Percentiles rank a stretch among this genome's conserved stretches.
Conservation (phyloP, 257 asterid species). For the Solanum etuberosum region DNA sequence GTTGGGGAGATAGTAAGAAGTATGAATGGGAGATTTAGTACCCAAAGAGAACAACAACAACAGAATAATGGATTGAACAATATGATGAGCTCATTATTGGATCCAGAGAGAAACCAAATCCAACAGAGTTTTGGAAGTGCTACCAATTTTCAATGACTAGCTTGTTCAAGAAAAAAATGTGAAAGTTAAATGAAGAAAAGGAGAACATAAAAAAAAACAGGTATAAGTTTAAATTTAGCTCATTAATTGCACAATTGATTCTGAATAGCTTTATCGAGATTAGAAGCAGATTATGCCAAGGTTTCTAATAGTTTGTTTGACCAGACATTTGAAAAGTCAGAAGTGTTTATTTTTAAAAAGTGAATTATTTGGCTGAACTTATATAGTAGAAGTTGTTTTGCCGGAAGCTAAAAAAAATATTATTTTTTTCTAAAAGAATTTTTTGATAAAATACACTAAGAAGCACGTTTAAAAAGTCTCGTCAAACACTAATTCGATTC, state of each 20-base stretch:
- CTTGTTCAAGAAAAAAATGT: not conserved
- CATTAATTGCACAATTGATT: not conserved
- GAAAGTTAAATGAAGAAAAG: not conserved
- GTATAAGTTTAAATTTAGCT: not conserved
- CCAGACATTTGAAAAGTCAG: accelerated
- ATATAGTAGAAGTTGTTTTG: not conserved
- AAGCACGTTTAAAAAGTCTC: not conserved
- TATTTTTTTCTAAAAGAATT: too few species aligned
- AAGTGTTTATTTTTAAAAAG: not conserved
- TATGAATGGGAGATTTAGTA: conserved; percentile 15
- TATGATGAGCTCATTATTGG: conserved; percentile 16
- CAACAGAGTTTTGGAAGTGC: conserved; percentile 33
- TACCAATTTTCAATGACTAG: conserved; percentile 21
- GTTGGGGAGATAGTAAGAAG: conserved; percentile 59
- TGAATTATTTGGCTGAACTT: not conserved
- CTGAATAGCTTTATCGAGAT: not conserved
- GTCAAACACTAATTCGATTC: not conserved
- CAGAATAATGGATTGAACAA: conserved; percentile 12
- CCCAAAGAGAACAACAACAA: conserved; percentile 16
- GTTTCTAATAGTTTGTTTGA: not conserved
- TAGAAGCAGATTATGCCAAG: not conserved
- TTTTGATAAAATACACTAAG: not conserved
- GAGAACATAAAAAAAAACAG: not conserved
- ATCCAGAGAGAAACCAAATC: conserved; percentile 21
- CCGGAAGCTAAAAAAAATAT: too few species aligned